Conservation (phyloP, 441 rosid species). For the Brassica balearica region DNA sequence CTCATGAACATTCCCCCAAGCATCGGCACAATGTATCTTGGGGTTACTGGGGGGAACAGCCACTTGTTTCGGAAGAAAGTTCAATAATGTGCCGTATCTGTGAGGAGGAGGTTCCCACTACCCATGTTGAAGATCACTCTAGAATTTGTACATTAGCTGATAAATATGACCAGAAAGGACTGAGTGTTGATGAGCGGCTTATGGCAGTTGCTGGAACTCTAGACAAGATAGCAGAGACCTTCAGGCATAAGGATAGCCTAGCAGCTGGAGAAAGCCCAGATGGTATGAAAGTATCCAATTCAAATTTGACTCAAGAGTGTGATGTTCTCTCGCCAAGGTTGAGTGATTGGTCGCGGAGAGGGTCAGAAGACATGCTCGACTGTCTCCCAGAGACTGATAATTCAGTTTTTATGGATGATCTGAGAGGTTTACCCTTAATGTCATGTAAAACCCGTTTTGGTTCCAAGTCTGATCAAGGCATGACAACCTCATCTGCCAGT, state of each 20-base stretch:
- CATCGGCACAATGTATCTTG: slow-evolving; percentile 87
- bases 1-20: slow-evolving; percentile 68
- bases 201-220: slow-evolving; percentile 85
- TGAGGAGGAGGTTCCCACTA: slow-evolving; percentile 95
- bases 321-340: slow-evolving; percentile 89
- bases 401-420: slow-evolving; percentile 82
- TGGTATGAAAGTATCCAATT: slow-evolving; percentile 85
- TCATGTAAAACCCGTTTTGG: slow-evolving; percentile 97
- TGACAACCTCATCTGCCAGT: slow-evolving; percentile 98
- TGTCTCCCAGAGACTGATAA: slow-evolving; percentile 89
- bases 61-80: slow-evolving; percentile 67
- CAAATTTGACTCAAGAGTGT: slow-evolving; percentile 86
- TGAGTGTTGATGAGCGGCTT: slow-evolving; percentile 88
- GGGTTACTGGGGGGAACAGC: slow-evolving; percentile 95
- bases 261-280: slow-evolving; percentile 81
- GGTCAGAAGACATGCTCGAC: slow-evolving; percentile 98
- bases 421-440: slow-evolving; percentile 89
- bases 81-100: slow-evolving; percentile 98
- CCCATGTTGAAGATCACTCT: slow-evolving; percentile 91
- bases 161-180: slow-evolving; percentile 87
- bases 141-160: slow-evolving; percentile 94
- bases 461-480: slow-evolving; percentile 94
- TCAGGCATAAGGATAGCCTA: slow-evolving; percentile 75
- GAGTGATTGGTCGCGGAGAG: slow-evolving; percentile 96
- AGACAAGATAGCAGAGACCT: slow-evolving; percentile 85